Percentiles rank a stretch among this genome's conserved stretches.
These are phyloP conservation scores for Fusarium transvaalense DNA, from an alignment of 2,329 filamentous ascomycete genomes.

Conservation along the genomic window DNA sequence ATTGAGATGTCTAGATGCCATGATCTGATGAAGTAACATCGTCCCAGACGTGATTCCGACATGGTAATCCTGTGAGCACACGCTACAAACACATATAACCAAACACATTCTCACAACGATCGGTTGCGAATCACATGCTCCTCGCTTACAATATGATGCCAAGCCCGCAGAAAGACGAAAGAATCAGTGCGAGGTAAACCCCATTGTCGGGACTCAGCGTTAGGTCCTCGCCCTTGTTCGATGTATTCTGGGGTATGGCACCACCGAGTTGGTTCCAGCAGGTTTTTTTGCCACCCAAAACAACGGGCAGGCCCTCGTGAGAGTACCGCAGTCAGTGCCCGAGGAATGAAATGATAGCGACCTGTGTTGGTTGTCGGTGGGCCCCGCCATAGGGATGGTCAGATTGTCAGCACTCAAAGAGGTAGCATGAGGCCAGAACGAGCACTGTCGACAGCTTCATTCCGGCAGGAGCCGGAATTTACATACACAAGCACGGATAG, in stretches of 20 bases:
- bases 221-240: conserved; percentile 37
- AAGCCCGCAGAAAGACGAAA: background rate
- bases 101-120: background rate
- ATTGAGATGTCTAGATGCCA: background rate
- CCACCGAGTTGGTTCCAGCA: conserved; percentile 28
- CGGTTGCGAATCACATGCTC: conserved; percentile 18
- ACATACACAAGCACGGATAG: background rate
- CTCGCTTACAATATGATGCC: background rate
- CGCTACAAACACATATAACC: background rate
- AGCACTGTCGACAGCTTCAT: conserved; percentile 17
- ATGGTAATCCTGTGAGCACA: background rate
- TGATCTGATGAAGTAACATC: background rate
- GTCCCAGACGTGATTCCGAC: background rate
- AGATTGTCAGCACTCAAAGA: conserved; percentile 39
- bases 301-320: background rate
- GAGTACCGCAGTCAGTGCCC: background rate
- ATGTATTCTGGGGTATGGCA: conserved; percentile 43
- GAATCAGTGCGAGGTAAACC: background rate
- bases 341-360: background rate
- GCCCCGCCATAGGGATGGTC: conserved; percentile 31
- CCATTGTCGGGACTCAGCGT: conserved; percentile 29
- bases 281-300: conserved; percentile 19
- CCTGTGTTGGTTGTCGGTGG: conserved; percentile 33
- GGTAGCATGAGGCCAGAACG: conserved; percentile 40
- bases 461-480: conserved; percentile 33